These are phyloP conservation scores for Hymenoscyphus linearis DNA, from an alignment of 2,329 filamentous ascomycete species.

Conservation along the genomic window DNA sequence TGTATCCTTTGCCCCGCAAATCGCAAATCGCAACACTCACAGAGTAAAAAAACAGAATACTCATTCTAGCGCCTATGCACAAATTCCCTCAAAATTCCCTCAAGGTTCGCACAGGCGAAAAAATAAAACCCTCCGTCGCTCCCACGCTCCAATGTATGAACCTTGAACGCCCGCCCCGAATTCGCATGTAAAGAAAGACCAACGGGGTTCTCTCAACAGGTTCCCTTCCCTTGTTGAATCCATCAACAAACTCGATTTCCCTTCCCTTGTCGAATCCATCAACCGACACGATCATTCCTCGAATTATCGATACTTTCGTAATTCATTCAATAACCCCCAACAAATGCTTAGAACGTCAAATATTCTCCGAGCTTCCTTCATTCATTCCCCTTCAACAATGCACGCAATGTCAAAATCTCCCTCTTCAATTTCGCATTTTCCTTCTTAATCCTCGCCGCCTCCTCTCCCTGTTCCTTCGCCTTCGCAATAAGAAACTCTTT, in stretches of 20 bases:
- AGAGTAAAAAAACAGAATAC: background rate
- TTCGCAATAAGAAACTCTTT: constrained; percentile 71
- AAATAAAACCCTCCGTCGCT: background rate
- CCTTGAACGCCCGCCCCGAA: background rate
- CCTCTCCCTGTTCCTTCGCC: constrained; percentile 70
- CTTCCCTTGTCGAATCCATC: background rate
- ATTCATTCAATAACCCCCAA: no score
- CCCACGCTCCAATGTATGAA: background rate
- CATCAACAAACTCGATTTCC: background rate
- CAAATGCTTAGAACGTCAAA: no score
- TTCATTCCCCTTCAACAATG: constrained; percentile 21
- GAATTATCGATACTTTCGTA: background rate
- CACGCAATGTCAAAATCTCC: constrained; percentile 55
- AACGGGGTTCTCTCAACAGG: background rate
- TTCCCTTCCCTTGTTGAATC: background rate
- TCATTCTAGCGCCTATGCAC: background rate
- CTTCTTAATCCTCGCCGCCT: constrained; percentile 70
- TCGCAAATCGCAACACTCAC: no score
- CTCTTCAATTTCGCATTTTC: constrained; percentile 80
- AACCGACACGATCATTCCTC: background rate
- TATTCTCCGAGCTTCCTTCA: constrained; percentile 3
- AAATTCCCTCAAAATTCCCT: background rate
- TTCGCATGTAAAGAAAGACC: background rate
- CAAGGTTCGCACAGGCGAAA: no score
- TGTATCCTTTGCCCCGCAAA: background rate